These are phyloP conservation scores for Salmacisia buchloeana DNA, from an alignment of 1,284 basidiomycete species.

Conservation along the genomic window DNA sequence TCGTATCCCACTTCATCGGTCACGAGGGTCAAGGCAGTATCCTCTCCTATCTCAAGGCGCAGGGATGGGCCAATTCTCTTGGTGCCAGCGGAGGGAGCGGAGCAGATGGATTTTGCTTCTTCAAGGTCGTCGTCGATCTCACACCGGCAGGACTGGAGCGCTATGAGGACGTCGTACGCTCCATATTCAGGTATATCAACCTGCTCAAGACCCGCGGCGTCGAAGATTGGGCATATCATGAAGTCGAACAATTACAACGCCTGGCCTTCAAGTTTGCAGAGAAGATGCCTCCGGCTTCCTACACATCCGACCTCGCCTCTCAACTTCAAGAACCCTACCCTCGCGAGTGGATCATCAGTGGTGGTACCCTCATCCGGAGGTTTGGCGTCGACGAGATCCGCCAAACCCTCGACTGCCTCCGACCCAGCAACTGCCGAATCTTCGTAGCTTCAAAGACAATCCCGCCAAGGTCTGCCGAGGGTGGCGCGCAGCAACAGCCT, in stretches of 20 bases:
- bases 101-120: conserved; percentile 75
- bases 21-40: conserved; percentile 95
- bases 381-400: conserved; percentile 69
- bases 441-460: conserved; percentile 67
- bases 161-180: conserved; percentile 67
- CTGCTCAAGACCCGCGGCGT: conserved; percentile 69
- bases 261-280: conserved; percentile 85
- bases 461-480: conserved; percentile 15
- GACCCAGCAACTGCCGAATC: conserved; percentile 64
- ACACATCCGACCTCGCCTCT: conserved; percentile 72
- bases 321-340: conserved; percentile 75
- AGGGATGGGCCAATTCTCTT: conserved; percentile 82
- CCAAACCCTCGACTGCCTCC: conserved; percentile 63
- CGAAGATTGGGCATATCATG: conserved; percentile 69
- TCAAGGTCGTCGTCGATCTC: conserved; percentile 75
- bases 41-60: conserved; percentile 81
- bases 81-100: conserved; percentile 66
- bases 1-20: conserved; percentile 81
- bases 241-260: conserved; percentile 68
- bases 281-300: conserved; percentile 71
- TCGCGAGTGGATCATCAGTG: conserved; percentile 71
- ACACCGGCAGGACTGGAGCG: conserved; percentile 84
- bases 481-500: conserved; percentile 30
- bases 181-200: conserved; percentile 80
- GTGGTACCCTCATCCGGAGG: conserved; percentile 67